Evolutionary conservation across 495 filamentous ascomycete species (phyloP).

Genomic region (Saxophila tyrrhenica): DNA sequence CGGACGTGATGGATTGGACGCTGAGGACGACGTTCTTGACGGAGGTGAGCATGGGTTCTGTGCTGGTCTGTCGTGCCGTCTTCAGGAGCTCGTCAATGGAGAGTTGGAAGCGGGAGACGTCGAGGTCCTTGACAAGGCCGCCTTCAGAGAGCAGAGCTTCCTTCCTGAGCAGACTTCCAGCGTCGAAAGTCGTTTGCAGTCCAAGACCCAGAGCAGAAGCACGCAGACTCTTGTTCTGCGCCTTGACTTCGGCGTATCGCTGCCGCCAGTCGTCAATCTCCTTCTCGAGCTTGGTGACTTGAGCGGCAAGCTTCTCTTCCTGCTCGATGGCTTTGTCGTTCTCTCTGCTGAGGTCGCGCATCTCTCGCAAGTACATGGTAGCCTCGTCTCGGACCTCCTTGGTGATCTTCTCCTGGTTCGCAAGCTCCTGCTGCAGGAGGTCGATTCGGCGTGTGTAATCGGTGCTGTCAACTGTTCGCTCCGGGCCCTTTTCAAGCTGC

Average conservation of each 20-base stretch:
- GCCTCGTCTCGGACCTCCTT: conserved; percentile 82
- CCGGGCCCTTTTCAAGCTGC: conserved; percentile 3
- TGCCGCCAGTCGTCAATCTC: conserved; percentile 82
- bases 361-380: conserved; percentile 72
- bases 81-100: conserved; percentile 87
- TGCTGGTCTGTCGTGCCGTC: conserved; percentile 58
- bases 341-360: conserved; percentile 72
- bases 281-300: conserved; percentile 62
- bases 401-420: conserved; percentile 69
- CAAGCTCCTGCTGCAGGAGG: conserved; percentile 59
- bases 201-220: conserved; percentile 65
- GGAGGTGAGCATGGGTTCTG: conserved; percentile 55
- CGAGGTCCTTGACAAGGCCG: conserved; percentile 76
- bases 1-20: conserved; percentile 65
- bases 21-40: conserved; percentile 73
- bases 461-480: conserved; percentile 26
- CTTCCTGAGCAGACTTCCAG: conserved; percentile 10
- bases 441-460: conserved; percentile 46
- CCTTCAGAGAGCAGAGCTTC: conserved; percentile 49
- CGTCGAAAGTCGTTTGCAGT: conserved; percentile 34
- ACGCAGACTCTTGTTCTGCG: conserved; percentile 70
- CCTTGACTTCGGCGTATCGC: conserved; percentile 76
- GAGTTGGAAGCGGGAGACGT: conserved; percentile 91
- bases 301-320: conserved; percentile 62
- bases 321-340: conserved; percentile 67